These are phyloP conservation scores for Trypanosoma scelopori DNA, from an alignment of 208 protist species.

Conservation along the genomic window DNA sequence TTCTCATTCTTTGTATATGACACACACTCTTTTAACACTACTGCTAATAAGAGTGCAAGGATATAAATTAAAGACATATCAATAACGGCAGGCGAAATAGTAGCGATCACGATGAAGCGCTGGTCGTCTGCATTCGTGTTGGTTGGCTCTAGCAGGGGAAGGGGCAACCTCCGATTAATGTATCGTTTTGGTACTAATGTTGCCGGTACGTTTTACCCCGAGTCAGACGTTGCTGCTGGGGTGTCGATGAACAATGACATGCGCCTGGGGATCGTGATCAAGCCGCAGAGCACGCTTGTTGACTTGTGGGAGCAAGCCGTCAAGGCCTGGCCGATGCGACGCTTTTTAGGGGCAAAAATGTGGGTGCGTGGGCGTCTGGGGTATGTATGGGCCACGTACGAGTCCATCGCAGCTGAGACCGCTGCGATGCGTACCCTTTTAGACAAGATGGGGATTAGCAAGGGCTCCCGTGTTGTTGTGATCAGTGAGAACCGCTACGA, in stretches of 20 bases:
- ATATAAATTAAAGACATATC: not conserved
- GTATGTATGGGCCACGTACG: slow-evolving; percentile 91
- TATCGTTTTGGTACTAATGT: slow-evolving; percentile 69
- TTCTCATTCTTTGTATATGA: not conserved
- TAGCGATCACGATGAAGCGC: slow-evolving; percentile 2
- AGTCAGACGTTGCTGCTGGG: slow-evolving; percentile 66
- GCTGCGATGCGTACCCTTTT: slow-evolving; percentile 82
- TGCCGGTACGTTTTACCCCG: slow-evolving; percentile 75
- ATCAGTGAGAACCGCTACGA: slow-evolving; percentile 92
- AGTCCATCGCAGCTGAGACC: slow-evolving; percentile 77
- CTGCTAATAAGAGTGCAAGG: not conserved
- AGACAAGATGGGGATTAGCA: slow-evolving; percentile 78
- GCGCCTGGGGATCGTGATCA: slow-evolving; percentile 79
- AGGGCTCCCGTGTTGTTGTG: slow-evolving; percentile 81
- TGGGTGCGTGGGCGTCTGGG: slow-evolving; percentile 85
- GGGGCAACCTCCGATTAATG: slow-evolving; percentile 15
- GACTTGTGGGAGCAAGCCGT: slow-evolving; percentile 88
- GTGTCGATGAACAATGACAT: slow-evolving; percentile 73
- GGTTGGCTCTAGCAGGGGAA: not conserved
- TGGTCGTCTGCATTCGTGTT: slow-evolving; percentile 5
- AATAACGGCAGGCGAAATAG: slow-evolving; percentile 2
- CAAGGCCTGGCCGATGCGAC: slow-evolving; percentile 72
- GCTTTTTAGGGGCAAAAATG: slow-evolving; percentile 89
- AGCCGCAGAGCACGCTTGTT: slow-evolving; percentile 84
- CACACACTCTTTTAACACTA: not conserved